phyloP scores from a whole-genome alignment of 2,329 filamentous ascomycete species.

The Tolypocladium pustulatum region DNA sequence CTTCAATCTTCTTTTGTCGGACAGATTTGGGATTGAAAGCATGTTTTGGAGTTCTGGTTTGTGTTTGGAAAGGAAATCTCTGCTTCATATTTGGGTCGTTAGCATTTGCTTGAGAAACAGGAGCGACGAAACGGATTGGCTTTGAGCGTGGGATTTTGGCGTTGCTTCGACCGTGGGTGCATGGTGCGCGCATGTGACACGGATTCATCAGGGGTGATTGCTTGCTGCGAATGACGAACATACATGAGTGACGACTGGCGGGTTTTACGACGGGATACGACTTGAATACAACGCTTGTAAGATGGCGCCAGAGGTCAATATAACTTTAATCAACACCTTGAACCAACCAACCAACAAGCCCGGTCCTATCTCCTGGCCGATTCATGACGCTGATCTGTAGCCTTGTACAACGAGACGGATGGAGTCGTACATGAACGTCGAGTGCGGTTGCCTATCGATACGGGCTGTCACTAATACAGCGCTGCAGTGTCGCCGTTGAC shows the following conservation, averaged over 20 bases:
- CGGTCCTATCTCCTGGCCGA: background rate
- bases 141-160: constrained; percentile 14
- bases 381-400: background rate
- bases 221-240: background rate
- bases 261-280: background rate
- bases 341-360: background rate
- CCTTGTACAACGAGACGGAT: background rate
- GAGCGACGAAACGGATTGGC: constrained; percentile 7
- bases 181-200: constrained; percentile 2
- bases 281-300: background rate
- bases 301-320: background rate
- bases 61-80: background rate
- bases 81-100: background rate
- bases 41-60: background rate
- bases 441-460: background rate
- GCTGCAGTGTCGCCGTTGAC: background rate
- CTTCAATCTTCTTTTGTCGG: background rate
- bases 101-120: background rate
- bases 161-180: constrained; percentile 2
- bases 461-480: background rate
- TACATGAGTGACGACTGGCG: background rate
- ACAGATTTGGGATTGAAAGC: background rate
- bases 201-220: background rate
- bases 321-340: background rate
- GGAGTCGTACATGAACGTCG: background rate